Conservation (phyloP, 1,139 yeast genomes). For the Candida frijolesensis region DNA sequence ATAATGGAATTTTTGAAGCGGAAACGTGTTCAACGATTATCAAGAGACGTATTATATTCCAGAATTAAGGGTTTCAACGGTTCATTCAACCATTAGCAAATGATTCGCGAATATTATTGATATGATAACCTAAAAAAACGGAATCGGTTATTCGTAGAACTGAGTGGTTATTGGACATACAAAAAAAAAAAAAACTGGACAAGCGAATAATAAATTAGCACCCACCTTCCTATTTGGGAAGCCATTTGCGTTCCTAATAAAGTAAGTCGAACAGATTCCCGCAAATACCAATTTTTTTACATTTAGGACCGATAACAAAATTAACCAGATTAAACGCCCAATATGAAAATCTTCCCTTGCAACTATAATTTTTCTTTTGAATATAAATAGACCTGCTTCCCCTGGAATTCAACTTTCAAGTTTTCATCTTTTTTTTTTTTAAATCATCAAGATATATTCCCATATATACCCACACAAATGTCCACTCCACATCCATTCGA, state of each 20-base stretch:
- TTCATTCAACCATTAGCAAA: neutral
- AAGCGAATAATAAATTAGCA: neutral
- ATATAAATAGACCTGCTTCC: neutral
- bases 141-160: neutral
- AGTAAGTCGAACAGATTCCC: slow-evolving; percentile 10
- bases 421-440: neutral
- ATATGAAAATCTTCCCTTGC: neutral
- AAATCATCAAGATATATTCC: neutral
- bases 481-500: slow-evolving; percentile 58
- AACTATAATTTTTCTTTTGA: neutral
- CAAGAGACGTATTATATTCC: no score
- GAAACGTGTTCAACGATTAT: no score
- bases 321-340: neutral
- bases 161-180: neutral
- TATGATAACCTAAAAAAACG: neutral
- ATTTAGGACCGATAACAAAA: neutral
- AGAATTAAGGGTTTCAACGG: no score
- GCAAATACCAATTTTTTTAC: neutral
- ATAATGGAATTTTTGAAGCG: no score
- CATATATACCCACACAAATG: neutral
- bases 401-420: neutral
- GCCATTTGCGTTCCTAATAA: slow-evolving; percentile 1
- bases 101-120: neutral
- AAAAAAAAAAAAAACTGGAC: neutral
- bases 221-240: slow-evolving; percentile 8